Evolutionary conservation across 495 filamentous ascomycete species (phyloP), one percentile per base, ranked within the genome.

Genomic region (Usnea hakonensis): DNA sequence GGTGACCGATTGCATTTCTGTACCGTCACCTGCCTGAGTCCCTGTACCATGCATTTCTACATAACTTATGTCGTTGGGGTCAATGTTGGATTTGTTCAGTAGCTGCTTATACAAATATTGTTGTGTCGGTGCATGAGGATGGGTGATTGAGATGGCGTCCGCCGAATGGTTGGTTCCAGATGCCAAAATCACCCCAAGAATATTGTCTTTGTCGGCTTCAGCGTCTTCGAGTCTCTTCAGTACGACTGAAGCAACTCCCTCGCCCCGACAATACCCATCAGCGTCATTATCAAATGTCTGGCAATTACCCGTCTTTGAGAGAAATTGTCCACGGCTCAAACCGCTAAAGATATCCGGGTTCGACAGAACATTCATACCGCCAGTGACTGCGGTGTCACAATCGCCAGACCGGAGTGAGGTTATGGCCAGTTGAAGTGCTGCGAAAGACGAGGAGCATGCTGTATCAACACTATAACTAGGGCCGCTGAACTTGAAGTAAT

Each of bases 341-440:
- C 89, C 90, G 35, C 87, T 79, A 73, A 88, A 90, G 76, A 88
- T 89, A 75, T 95, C 90, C 3, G 90, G 84, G 71, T 89, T 90
- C 19, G 87, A 92, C 73, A 91, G 73, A 7, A 85, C 75, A 46
- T 89, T 94, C 28, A 89, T 80, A 66, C 92, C 92, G 60, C 92
- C 91, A 56, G 88, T 87, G 26, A 92, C 81, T 10, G 89, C 91
- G 43, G 90, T 87, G 70, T 95, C 87, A 70, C 88, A 90, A 65
- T 94, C 89, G 55, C 87, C 86, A 1, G 80, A 80, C 82, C 87
- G 88, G 11, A 95, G 79, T 0, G 89, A 81, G 43, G 85, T 88
- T 73, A 90, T 91, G n/a, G 91, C 91, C 14, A 73, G 37, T 63
- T 90, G 84, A 60, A 91, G 81, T 8, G 87, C 83, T 13, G 87